Conservation (phyloP, 257 asterid genomes). For the Linaria vulgaris region DNA sequence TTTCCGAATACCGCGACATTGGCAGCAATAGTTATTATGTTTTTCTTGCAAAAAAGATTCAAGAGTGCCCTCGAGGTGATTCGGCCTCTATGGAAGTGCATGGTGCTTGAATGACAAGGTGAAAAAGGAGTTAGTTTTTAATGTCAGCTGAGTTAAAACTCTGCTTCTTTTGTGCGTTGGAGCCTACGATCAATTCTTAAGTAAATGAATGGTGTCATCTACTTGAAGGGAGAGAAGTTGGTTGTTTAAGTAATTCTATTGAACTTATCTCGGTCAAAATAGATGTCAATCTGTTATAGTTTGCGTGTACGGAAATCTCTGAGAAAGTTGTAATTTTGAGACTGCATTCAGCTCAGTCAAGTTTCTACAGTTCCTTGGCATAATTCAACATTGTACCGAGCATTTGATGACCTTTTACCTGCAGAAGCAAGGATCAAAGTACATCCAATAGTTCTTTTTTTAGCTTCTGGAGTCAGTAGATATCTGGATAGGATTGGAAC, state of each 20-base stretch:
- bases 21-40: conserved; percentile 2
- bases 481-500: conserved; percentile 12
- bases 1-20: conserved; percentile 26
- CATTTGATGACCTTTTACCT: not conserved
- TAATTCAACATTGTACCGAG: not conserved
- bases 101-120: not conserved
- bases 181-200: too few relatives aligned
- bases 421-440: not conserved
- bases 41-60: conserved; percentile 20
- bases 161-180: too few relatives aligned
- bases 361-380: too few relatives aligned
- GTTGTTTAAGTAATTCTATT: too few relatives aligned
- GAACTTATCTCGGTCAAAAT: too few relatives aligned
- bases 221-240: too few relatives aligned
- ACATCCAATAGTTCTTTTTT: too few relatives aligned
- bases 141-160: too few relatives aligned
- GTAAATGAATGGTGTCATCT: too few relatives aligned
- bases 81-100: not conserved
- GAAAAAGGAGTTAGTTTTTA: not conserved
- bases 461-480: conserved; percentile 6
- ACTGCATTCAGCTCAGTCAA: too few relatives aligned
- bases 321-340: not conserved
- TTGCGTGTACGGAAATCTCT: not conserved
- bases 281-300: too few relatives aligned
- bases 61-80: conserved; percentile 2